phyloP scores from a whole-genome alignment of 331 rosid genomes.

The Stylosanthes scabra region DNA sequence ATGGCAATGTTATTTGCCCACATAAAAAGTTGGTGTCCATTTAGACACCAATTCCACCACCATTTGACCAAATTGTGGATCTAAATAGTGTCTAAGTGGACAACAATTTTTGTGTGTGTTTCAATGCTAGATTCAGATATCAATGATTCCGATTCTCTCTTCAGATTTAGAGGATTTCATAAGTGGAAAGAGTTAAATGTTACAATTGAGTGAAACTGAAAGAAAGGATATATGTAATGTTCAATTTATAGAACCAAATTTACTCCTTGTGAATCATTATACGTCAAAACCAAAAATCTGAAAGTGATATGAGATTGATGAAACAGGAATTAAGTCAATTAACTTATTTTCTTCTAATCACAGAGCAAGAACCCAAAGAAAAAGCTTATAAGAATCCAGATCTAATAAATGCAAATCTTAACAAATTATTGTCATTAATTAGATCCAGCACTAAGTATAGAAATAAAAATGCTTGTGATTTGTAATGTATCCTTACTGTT shows the following conservation, averaged over 20 bases:
- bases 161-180: not conserved
- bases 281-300: not conserved
- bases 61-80: too few species aligned
- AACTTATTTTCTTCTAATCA: slow-evolving; percentile 30
- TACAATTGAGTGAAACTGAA: too few species aligned
- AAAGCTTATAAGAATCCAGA: slow-evolving; percentile 24
- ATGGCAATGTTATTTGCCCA: not conserved
- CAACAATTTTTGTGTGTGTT: not conserved
- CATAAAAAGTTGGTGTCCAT: too few species aligned
- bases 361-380: slow-evolving; percentile 11
- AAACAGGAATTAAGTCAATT: not conserved
- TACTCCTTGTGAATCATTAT: slow-evolving; percentile 10
- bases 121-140: not conserved
- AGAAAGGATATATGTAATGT: too few species aligned
- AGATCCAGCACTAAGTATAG: slow-evolving; percentile 38
- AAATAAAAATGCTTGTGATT: slow-evolving; percentile 1
- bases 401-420: slow-evolving; percentile 29
- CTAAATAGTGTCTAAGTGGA: too few species aligned
- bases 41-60: too few species aligned
- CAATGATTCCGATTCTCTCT: not conserved
- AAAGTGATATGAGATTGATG: not conserved
- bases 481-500: slow-evolving; percentile 17
- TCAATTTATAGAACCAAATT: slow-evolving; percentile 5
- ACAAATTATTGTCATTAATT: not conserved
- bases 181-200: not conserved